These are phyloP conservation scores for Drechslera avenae DNA, from an alignment of 2,329 filamentous ascomycete genomes.

Conservation along the genomic window DNA sequence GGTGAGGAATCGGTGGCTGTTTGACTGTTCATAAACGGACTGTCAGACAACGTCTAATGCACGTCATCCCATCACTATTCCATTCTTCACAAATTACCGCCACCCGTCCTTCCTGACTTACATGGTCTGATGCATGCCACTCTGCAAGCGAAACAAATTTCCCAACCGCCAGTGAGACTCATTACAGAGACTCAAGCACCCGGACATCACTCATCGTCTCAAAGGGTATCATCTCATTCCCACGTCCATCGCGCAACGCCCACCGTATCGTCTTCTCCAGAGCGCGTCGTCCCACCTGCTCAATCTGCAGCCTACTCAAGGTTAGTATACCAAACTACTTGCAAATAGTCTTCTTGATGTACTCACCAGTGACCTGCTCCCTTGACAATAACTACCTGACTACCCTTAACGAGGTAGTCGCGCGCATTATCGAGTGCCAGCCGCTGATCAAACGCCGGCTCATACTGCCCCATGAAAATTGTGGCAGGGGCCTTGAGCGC, in stretches of 20 bases:
- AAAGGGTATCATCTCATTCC: slow-evolving; percentile 24
- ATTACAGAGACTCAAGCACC: slow-evolving; percentile 20
- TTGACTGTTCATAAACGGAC: too few relatives aligned
- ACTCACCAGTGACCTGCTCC: slow-evolving; percentile 57
- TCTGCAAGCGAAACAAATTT: too few relatives aligned
- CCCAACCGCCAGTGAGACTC: too few relatives aligned
- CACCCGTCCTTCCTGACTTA: too few relatives aligned
- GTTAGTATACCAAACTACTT: neutral
- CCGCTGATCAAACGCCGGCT: slow-evolving; percentile 56
- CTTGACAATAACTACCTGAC: slow-evolving; percentile 58
- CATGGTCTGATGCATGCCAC: neutral
- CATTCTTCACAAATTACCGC: too few relatives aligned
- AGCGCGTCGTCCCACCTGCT: slow-evolving; percentile 51
- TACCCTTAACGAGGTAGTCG: slow-evolving; percentile 57
- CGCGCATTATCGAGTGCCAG: slow-evolving; percentile 59
- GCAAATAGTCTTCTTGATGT: neutral
- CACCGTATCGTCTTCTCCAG: slow-evolving; percentile 49
- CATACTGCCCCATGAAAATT: slow-evolving; percentile 59
- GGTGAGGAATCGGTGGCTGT: too few relatives aligned
- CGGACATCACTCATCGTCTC: slow-evolving; percentile 28
- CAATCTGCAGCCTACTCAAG: slow-evolving; percentile 46
- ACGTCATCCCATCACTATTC: too few relatives aligned
- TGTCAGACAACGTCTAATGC: too few relatives aligned
- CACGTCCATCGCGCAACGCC: slow-evolving; percentile 34
- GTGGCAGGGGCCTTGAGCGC: slow-evolving; percentile 59